Conservation (phyloP, 1,284 basidiomycete genomes). For the Limonomyces culmigenus region DNA sequence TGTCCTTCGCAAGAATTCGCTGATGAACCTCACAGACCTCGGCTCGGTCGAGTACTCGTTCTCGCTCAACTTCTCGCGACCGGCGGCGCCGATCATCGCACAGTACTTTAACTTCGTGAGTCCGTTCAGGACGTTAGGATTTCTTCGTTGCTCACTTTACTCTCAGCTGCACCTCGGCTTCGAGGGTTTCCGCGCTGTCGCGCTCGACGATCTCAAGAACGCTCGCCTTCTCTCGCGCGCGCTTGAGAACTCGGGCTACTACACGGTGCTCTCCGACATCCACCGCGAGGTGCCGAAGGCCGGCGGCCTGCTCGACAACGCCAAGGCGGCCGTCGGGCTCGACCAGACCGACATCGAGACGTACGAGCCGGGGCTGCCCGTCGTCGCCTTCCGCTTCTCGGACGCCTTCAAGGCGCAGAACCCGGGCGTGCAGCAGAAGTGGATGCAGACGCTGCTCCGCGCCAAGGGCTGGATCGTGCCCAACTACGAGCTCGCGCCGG, state of each 20-base stretch:
- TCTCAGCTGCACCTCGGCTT: slow-evolving; percentile 51
- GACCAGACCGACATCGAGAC: slow-evolving; percentile 40
- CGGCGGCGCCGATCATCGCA: slow-evolving; percentile 78
- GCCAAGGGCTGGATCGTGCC: slow-evolving; percentile 79
- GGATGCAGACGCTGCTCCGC: slow-evolving; percentile 74
- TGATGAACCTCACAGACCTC: slow-evolving; percentile 10
- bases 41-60: slow-evolving; percentile 52
- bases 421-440: slow-evolving; percentile 70
- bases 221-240: slow-evolving; percentile 76
- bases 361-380: slow-evolving; percentile 72
- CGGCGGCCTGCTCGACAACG: background rate
- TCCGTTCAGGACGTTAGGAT: slow-evolving; percentile 38
- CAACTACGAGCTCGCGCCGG: slow-evolving; percentile 70
- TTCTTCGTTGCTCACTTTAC: background rate
- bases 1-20: slow-evolving; percentile 11
- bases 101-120: slow-evolving; percentile 89
- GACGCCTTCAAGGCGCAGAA: slow-evolving; percentile 52
- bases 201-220: slow-evolving; percentile 66
- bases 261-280: slow-evolving; percentile 57
- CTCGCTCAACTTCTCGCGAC: slow-evolving; percentile 90
- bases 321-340: slow-evolving; percentile 12
- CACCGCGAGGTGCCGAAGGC: slow-evolving; percentile 23
- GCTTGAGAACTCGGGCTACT: slow-evolving; percentile 69
- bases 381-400: slow-evolving; percentile 84
- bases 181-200: slow-evolving; percentile 65